Evolutionary conservation across 306 rosid species (phyloP).

Genomic region (Rosa chinensis): DNA sequence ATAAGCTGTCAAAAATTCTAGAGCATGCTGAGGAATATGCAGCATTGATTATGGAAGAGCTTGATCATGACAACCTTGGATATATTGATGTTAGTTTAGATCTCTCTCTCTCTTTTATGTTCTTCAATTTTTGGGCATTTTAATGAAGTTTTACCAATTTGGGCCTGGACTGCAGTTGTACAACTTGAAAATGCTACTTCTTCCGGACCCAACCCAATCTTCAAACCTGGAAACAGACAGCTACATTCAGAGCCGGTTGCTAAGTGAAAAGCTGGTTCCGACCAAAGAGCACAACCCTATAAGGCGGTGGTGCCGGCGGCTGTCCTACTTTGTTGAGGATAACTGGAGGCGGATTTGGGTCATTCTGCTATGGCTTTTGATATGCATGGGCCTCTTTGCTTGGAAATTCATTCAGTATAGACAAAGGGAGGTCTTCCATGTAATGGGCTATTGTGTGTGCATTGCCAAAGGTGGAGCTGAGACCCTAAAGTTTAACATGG

Average conservation of each 20-base stretch:
- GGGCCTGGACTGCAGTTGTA: slow-evolving; percentile 43
- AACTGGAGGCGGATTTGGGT: slow-evolving; percentile 84
- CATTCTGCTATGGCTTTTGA: slow-evolving; percentile 56
- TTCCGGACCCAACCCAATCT: slow-evolving; percentile 73
- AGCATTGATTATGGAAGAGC: slow-evolving; percentile 89
- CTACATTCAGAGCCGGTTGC: slow-evolving; percentile 57
- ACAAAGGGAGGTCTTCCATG: slow-evolving; percentile 55
- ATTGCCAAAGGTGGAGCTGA: slow-evolving; percentile 87
- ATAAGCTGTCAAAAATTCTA: slow-evolving; percentile 73
- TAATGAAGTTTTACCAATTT: not conserved
- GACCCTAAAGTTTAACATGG: slow-evolving; percentile 89
- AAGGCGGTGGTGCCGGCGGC: slow-evolving; percentile 37
- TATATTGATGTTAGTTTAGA: slow-evolving; percentile 59
- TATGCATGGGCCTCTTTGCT: slow-evolving; percentile 66
- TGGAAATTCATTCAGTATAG: slow-evolving; percentile 83
- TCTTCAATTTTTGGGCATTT: too few relatives aligned
- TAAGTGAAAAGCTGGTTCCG: slow-evolving; percentile 79
- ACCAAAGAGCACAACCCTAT: slow-evolving; percentile 80
- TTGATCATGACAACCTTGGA: slow-evolving; percentile 78
- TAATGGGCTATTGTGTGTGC: slow-evolving; percentile 87
- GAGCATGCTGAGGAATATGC: slow-evolving; percentile 86
- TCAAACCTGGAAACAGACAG: slow-evolving; percentile 54
- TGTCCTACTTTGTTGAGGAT: slow-evolving; percentile 66
- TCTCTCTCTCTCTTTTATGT: too few relatives aligned
- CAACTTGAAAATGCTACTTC: slow-evolving; percentile 80